phyloP scores from a whole-genome alignment of 2,329 filamentous ascomycete species.

The Neonectria coccinea region DNA sequence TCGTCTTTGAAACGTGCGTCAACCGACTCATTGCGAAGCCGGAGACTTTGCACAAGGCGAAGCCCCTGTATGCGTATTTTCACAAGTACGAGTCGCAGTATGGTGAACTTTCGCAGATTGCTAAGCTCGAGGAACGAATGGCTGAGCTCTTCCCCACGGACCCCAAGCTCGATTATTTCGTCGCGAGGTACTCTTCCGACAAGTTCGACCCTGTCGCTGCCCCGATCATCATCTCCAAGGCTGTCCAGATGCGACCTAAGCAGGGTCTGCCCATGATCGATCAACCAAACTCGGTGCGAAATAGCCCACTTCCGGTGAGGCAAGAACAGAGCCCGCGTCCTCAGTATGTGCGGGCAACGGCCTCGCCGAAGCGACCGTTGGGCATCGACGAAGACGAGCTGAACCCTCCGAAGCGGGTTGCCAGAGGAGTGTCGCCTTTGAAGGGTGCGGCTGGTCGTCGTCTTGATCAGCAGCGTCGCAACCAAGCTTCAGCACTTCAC shows the following conservation, averaged over 20 bases:
- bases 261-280: constrained; percentile 67
- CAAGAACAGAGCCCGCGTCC: constrained; percentile 60
- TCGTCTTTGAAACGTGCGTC: constrained; percentile 95
- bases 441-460: constrained; percentile 91
- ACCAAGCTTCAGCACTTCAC: constrained; percentile 76
- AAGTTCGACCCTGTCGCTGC: constrained; percentile 85
- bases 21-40: constrained; percentile 83
- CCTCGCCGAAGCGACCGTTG: constrained; percentile 72
- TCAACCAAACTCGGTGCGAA: constrained; percentile 57
- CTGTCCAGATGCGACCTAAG: constrained; percentile 79
- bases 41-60: constrained; percentile 79
- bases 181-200: constrained; percentile 76
- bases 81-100: constrained; percentile 96
- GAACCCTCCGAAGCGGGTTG: constrained; percentile 85
- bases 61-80: constrained; percentile 89
- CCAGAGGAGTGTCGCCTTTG: constrained; percentile 89
- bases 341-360: constrained; percentile 60
- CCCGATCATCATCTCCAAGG: constrained; percentile 85
- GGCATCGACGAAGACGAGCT: constrained; percentile 77
- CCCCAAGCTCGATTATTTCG: constrained; percentile 79
- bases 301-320: constrained; percentile 56
- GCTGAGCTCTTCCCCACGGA: constrained; percentile 92
- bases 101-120: constrained; percentile 90
- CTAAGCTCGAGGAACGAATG: constrained; percentile 93
- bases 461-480: constrained; percentile 80